Base-by-base conservation (phyloP, 495 filamentous ascomycete species). In the Penicillium crystallinum region DNA sequence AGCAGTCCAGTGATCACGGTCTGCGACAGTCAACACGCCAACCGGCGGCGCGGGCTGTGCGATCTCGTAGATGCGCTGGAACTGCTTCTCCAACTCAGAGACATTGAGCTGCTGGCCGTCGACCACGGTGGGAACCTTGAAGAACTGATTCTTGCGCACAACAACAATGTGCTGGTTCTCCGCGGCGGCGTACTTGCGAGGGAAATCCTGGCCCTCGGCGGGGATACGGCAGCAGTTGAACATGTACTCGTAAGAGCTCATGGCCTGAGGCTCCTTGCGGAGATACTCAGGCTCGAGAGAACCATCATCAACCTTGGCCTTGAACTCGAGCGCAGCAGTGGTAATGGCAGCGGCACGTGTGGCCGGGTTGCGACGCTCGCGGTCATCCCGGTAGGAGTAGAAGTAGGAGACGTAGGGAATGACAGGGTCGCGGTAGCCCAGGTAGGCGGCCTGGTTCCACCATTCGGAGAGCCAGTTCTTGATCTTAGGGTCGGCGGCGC, bases 371-470 rank as follows among this genome's bases (percentile, higher is more conserved):
- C 90, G 85, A 49, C 92, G 83, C 62, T 85, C 78, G 44, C 90
- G 84, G 67, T 99, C 95, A 68, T 99, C 95, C 48, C 87, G 82
- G 78, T 96, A 92, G 31, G 90, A 96, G 77, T 99, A 99, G 75
- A 99, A 99, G 79, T 99, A 99, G 67, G 90, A 95, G 57, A 99
- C 95, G 67, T 97, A 99, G 49, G 95, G 95, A 25, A 97, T 88
- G 23, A 99, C 89, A 31, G 95, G 95, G 70, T 97, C 95, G 53
- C 92, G 88, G 77, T 96, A 96, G 52, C 65, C 79, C 48, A 99
- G 80, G 73, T 99, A 99, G 34, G 93, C 91, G 3, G 81, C 80
- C 49, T 91, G 79, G 71, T 97, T 96, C 95, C 95, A 99, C 95
- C 95, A 99, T 60, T 97, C 91, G 53, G 83, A 81, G 15, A 99